Evolutionary conservation across 352 stramenopile genomes (phyloP).

Genomic region (Thalassiosira livingstoniorum): DNA sequence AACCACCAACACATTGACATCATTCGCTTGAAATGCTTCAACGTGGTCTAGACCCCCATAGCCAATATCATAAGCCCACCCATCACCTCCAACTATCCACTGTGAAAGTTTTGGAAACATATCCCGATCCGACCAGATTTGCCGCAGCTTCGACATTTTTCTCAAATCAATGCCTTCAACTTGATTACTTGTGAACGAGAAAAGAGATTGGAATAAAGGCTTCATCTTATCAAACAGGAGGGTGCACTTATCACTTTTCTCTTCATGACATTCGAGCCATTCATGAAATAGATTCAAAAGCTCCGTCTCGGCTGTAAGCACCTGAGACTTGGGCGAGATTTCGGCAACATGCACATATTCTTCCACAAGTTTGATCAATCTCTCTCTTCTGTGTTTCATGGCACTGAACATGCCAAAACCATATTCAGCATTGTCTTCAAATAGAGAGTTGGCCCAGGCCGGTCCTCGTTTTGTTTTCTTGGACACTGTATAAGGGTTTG

Average conservation of each 20-base stretch:
- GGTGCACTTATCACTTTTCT: constrained; percentile 81
- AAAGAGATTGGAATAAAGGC: constrained; percentile 63
- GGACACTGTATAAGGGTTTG: constrained; percentile 81
- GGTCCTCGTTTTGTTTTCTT: constrained; percentile 60
- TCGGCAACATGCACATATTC: constrained; percentile 65
- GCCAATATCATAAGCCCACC: constrained; percentile 86
- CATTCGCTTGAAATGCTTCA: constrained; percentile 75
- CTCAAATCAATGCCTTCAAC: constrained; percentile 24
- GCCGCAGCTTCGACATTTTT: constrained; percentile 49
- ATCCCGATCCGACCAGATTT: constrained; percentile 78
- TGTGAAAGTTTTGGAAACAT: constrained; percentile 84
- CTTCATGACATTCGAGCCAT: constrained; percentile 77
- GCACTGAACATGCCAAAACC: constrained; percentile 78
- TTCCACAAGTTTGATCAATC: constrained; percentile 75
- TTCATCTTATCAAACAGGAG: constrained; percentile 79
- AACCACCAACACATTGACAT: constrained; percentile 86
- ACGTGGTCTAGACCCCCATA: constrained; percentile 84
- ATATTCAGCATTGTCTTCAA: constrained; percentile 84
- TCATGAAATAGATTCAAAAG: constrained; percentile 75
- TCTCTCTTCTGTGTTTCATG: constrained; percentile 71
- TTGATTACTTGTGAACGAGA: constrained; percentile 31
- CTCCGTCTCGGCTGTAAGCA: constrained; percentile 59
- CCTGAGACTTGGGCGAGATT: constrained; percentile 16
- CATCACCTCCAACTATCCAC: constrained; percentile 86
- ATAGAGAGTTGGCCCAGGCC: constrained; percentile 73